Conservation (phyloP, 2,329 filamentous ascomycete species). For the Colletotrichum sp. region DNA sequence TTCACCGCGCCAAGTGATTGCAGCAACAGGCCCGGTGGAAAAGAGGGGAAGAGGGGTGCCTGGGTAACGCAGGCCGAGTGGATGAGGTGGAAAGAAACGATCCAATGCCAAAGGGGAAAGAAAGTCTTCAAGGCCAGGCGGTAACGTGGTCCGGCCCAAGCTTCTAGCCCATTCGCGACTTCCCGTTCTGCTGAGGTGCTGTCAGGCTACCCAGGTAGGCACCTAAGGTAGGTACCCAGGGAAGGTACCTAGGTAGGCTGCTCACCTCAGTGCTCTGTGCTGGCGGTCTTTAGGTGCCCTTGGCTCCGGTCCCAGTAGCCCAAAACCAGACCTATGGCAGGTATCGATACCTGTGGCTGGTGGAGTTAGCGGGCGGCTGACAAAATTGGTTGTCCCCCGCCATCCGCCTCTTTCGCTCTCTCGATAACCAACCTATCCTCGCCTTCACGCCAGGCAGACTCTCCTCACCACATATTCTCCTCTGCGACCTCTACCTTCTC, state of each 20-base stretch:
- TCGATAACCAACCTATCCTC: constrained; percentile 20
- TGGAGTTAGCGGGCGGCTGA: constrained; percentile 24
- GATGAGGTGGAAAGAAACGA: background rate
- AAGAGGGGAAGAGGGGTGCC: constrained; percentile 14
- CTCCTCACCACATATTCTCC: constrained; percentile 3
- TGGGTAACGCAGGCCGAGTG: background rate
- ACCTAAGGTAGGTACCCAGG: background rate
- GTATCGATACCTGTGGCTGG: constrained; percentile 23
- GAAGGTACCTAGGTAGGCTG: background rate
- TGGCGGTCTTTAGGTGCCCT: background rate
- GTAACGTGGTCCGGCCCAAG: background rate
- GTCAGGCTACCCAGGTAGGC: background rate
- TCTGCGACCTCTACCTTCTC: background rate
- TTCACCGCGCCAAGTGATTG: constrained; percentile 14
- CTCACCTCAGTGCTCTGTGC: background rate
- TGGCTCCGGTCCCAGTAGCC: background rate
- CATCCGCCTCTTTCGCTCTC: constrained; percentile 21
- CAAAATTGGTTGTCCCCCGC: constrained; percentile 26
- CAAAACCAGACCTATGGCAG: background rate
- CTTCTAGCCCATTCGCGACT: background rate
- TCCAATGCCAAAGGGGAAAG: background rate
- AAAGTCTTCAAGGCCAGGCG: background rate
- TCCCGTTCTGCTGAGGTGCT: background rate
- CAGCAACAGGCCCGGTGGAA: background rate
- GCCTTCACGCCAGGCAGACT: constrained; percentile 18